These are phyloP conservation scores for Syzygium malaccense DNA, from an alignment of 441 rosid genomes.

Conservation along the genomic window DNA sequence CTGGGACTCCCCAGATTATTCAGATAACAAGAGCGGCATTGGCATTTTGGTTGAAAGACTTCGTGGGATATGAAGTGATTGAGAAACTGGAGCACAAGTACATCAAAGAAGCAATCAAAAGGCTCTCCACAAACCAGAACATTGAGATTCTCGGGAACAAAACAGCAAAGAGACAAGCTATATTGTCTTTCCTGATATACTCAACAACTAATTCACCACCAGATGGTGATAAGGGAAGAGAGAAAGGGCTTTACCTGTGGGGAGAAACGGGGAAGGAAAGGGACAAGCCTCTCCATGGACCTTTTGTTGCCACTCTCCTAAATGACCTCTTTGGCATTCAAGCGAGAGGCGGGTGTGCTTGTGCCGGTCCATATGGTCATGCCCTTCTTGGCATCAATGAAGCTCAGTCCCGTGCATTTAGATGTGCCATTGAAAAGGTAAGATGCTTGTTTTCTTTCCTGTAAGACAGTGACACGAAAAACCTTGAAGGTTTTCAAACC, in stretches of 20 bases:
- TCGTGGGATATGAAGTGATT: too few relatives aligned
- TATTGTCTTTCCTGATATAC: too few relatives aligned
- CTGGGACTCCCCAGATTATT: too few relatives aligned
- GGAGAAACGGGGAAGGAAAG: conserved; percentile 20
- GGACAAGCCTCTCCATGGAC: conserved; percentile 54
- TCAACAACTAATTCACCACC: too few relatives aligned
- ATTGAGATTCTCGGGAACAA: too few relatives aligned
- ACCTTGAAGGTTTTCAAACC: background rate
- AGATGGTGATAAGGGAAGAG: too few relatives aligned
- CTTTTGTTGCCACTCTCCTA: conserved; percentile 45
- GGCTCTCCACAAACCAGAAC: too few relatives aligned
- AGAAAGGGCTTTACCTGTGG: conserved; percentile 23
- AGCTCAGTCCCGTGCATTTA: conserved; percentile 16
- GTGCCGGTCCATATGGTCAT: conserved; percentile 65
- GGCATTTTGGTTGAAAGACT: too few relatives aligned
- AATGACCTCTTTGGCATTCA: conserved; percentile 64
- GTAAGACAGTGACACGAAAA: background rate
- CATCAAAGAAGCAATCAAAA: too few relatives aligned
- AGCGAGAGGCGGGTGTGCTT: conserved; percentile 58
- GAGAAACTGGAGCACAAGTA: too few relatives aligned
- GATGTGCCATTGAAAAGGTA: conserved; percentile 39
- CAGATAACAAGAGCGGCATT: too few relatives aligned
- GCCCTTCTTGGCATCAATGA: conserved; percentile 24
- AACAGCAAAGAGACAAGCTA: too few relatives aligned
- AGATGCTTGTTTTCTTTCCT: background rate